phyloP scores from a whole-genome alignment of 495 filamentous ascomycete genomes.

The Lichina pygmaea region DNA sequence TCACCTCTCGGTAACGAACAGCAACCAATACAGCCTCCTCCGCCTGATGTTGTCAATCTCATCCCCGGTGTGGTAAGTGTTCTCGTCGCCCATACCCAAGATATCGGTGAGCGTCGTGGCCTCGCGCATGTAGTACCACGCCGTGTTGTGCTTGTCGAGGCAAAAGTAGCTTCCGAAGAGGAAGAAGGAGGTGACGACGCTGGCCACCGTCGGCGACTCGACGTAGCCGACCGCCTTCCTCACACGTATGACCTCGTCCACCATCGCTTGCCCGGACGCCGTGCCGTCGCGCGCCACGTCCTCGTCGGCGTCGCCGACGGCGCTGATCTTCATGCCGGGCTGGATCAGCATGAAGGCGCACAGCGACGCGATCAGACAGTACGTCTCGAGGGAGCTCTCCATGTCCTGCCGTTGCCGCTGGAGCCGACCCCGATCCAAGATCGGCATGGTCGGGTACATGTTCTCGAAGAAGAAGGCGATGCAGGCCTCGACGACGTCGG shows the following conservation, averaged over 20 bases:
- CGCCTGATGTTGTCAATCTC: slow-evolving; percentile 23
- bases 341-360: slow-evolving; percentile 75
- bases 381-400: slow-evolving; percentile 40
- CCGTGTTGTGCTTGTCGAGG: slow-evolving; percentile 15
- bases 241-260: slow-evolving; percentile 51
- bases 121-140: slow-evolving; percentile 17
- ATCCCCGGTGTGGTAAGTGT: slow-evolving; percentile 21
- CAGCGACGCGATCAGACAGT: slow-evolving; percentile 52
- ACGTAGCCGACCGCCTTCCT: slow-evolving; percentile 50
- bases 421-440: slow-evolving; percentile 40
- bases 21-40: slow-evolving; percentile 40
- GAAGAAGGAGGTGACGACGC: slow-evolving; percentile 16
- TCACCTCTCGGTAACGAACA: slow-evolving; percentile 45
- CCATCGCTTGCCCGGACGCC: slow-evolving; percentile 26
- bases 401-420: slow-evolving; percentile 30
- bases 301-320: background rate
- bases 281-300: background rate
- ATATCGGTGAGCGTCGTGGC: slow-evolving; percentile 16
- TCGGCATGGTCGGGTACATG: slow-evolving; percentile 63
- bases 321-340: slow-evolving; percentile 30
- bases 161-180: slow-evolving; percentile 15
- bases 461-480: slow-evolving; percentile 65
- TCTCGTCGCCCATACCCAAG: slow-evolving; percentile 32
- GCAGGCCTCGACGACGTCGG: slow-evolving; percentile 36
- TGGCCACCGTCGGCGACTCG: slow-evolving; percentile 18